phyloP scores from a whole-genome alignment of 2,329 filamentous ascomycete species.

The Xylariaceae sp. region DNA sequence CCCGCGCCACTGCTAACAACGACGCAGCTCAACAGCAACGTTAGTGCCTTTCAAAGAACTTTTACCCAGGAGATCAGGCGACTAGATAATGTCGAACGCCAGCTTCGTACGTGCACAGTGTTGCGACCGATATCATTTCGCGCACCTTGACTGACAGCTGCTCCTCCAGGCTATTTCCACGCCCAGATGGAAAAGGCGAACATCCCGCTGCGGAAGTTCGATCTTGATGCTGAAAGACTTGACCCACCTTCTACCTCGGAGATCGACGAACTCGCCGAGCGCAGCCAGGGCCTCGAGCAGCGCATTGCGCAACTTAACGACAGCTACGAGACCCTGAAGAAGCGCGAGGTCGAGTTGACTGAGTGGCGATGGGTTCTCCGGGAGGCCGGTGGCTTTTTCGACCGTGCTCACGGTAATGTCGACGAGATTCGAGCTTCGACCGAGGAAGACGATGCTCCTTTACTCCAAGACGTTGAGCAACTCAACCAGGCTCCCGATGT shows the following conservation, averaged over 20 bases:
- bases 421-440: conserved; percentile 92
- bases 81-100: conserved; percentile 95
- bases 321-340: conserved; percentile 97
- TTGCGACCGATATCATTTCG: conserved; percentile 4
- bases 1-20: conserved; percentile 17
- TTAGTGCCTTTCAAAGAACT: conserved; percentile 91
- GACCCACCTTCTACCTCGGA: conserved; percentile 86
- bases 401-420: conserved; percentile 90
- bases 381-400: conserved; percentile 96
- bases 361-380: conserved; percentile 98
- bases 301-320: conserved; percentile 88
- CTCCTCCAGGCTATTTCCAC: conserved; percentile 74
- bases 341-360: conserved; percentile 90
- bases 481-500: conserved; percentile 61
- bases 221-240: conserved; percentile 82
- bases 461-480: conserved; percentile 89
- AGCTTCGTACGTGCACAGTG: conserved; percentile 67
- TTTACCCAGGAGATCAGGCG: conserved; percentile 97
- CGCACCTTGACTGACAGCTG: conserved; percentile 29
- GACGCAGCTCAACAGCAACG: conserved; percentile 78
- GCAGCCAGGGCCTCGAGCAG: conserved; percentile 87
- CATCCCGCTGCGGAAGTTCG: conserved; percentile 81
- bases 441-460: conserved; percentile 85
- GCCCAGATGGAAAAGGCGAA: conserved; percentile 89
- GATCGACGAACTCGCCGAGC: conserved; percentile 91